Conservation (phyloP, 2,329 filamentous ascomycete species). For the Aureobasidium pullulans region DNA sequence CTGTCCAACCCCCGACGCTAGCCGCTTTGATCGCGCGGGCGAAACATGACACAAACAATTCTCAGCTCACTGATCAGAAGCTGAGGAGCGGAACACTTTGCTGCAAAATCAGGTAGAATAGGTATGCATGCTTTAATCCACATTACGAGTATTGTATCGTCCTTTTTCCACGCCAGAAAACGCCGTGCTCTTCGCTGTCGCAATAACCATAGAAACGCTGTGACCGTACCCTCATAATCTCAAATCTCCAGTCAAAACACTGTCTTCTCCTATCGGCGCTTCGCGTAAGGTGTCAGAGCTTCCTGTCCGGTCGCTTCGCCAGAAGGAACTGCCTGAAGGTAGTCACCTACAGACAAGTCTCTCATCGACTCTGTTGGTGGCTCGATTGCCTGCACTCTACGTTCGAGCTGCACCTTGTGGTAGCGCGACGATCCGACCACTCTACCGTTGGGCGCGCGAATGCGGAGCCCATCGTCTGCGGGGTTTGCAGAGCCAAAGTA, state of each 20-base stretch:
- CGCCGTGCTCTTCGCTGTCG: not conserved
- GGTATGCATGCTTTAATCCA: not conserved
- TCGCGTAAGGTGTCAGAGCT: not conserved
- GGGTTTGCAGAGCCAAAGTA: slow-evolving; percentile 22
- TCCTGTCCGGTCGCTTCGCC: not conserved
- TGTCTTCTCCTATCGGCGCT: not conserved
- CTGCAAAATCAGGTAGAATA: not conserved
- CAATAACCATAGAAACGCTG: not conserved
- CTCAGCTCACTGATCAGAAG: not conserved
- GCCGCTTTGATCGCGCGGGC: not conserved
- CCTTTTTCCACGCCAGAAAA: not conserved
- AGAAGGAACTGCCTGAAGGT: not conserved
- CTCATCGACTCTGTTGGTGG: slow-evolving; percentile 1
- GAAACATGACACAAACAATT: no score
- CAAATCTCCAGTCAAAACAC: not conserved
- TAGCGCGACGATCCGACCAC: slow-evolving; percentile 18
- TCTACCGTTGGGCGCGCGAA: slow-evolving; percentile 17
- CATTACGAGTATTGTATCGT: not conserved
- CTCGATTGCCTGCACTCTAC: not conserved
- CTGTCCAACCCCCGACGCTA: not conserved
- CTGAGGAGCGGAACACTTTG: not conserved
- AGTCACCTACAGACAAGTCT: not conserved
- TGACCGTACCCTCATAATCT: not conserved
- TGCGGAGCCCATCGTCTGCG: slow-evolving; percentile 19
- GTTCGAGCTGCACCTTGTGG: slow-evolving; percentile 3